Evolutionary conservation across 805 yeast genomes (phyloP).

Genomic region (Metschnikowia corniflorae): DNA sequence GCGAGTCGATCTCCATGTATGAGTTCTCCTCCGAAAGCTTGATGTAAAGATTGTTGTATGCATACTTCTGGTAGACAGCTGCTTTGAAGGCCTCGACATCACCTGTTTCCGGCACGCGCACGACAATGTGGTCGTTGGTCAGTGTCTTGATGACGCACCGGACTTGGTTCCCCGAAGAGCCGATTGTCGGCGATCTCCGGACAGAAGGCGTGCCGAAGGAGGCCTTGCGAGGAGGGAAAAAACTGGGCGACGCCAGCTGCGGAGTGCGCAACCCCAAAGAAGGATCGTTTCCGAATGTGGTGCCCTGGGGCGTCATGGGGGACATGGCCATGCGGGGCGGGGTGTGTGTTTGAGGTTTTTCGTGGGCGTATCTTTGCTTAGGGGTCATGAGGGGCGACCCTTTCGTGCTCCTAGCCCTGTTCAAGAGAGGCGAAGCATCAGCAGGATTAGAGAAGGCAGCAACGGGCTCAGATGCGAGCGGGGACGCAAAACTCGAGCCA

Average conservation of each 20-base stretch:
- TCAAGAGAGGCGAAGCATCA: neutral
- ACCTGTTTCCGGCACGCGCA: constrained; percentile 17
- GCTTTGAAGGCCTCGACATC: constrained; percentile 22
- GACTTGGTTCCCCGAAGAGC: neutral
- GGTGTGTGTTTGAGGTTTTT: neutral
- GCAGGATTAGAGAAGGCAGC: neutral
- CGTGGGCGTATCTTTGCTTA: neutral
- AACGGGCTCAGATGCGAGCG: neutral
- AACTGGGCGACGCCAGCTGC: neutral
- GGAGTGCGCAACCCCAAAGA: neutral
- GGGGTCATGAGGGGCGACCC: constrained; percentile 2
- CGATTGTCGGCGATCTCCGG: neutral
- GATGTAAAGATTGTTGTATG: constrained; percentile 26
- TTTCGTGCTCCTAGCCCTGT: neutral
- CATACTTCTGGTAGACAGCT: constrained; percentile 23
- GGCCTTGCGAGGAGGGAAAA: neutral
- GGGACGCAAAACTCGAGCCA: neutral
- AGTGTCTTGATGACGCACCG: constrained; percentile 29
- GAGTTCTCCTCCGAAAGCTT: constrained; percentile 20
- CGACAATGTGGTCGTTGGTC: constrained; percentile 25
- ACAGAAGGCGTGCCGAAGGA: constrained; percentile 5
- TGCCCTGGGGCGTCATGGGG: neutral
- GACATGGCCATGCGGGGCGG: constrained; percentile 3
- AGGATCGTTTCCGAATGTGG: neutral
- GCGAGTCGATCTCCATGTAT: constrained; percentile 28